Evolutionary conservation across 768 basidiomycete genomes (phyloP).

Genomic region (Asterophora parasitica): DNA sequence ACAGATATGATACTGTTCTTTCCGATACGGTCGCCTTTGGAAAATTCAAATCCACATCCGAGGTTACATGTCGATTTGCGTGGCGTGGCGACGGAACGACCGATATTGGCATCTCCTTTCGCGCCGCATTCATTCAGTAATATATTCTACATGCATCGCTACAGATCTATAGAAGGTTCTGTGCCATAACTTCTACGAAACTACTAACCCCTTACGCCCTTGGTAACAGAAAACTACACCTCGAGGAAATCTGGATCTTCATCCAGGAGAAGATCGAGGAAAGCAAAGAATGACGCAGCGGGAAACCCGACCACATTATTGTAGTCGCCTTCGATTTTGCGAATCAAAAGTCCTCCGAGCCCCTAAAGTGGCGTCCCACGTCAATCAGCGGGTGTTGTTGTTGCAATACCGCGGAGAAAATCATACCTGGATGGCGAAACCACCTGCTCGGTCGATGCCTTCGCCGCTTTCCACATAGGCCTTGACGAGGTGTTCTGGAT

Average conservation of each 20-base stretch:
- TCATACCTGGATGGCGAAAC: slow-evolving; percentile 93
- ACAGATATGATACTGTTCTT: too few species aligned
- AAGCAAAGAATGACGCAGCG: slow-evolving; percentile 75
- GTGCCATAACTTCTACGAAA: too few species aligned
- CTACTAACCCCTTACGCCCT: background rate
- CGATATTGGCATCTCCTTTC: too few species aligned
- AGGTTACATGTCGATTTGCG: too few species aligned
- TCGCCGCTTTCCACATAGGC: slow-evolving; percentile 86
- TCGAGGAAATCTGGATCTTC: slow-evolving; percentile 74
- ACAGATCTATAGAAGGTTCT: too few species aligned
- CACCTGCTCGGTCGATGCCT: slow-evolving; percentile 85
- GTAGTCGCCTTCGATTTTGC: slow-evolving; percentile 86
- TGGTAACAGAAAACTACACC: slow-evolving; percentile 21
- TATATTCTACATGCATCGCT: too few species aligned
- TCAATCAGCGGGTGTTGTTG: background rate
- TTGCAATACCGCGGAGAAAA: too few species aligned
- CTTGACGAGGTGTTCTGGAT: slow-evolving; percentile 48
- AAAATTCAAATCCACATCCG: too few species aligned
- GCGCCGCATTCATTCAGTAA: too few species aligned
- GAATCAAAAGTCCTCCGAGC: slow-evolving; percentile 72
- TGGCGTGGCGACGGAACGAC: too few species aligned
- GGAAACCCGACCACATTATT: slow-evolving; percentile 93
- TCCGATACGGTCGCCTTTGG: too few species aligned
- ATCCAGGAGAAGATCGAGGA: slow-evolving; percentile 63
- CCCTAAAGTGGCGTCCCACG: slow-evolving; percentile 43